phyloP scores from a whole-genome alignment of 192 early-diverging fungal species.

The Backusella tarrabulga region DNA sequence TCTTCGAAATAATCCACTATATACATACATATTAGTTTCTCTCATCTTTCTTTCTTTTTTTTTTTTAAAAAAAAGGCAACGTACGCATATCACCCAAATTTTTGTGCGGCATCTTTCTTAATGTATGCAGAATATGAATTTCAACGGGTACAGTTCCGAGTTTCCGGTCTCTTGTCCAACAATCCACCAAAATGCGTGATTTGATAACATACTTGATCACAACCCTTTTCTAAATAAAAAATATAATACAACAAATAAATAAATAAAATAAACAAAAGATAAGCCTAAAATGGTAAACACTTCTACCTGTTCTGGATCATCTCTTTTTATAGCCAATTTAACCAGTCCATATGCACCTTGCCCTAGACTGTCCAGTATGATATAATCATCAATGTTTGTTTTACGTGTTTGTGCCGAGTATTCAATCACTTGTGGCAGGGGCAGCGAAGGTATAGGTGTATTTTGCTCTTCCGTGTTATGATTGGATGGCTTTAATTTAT shows the following conservation, averaged over 20 bases:
- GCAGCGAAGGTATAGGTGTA: background rate
- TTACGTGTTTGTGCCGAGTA: constrained; percentile 48
- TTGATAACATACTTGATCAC: constrained; percentile 78
- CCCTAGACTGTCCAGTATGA: constrained; percentile 61
- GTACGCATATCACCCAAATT: constrained; percentile 56
- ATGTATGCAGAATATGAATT: constrained; percentile 68
- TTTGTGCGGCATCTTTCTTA: constrained; percentile 52
- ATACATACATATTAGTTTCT: background rate
- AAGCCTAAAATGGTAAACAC: constrained; percentile 2
- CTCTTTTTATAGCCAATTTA: constrained; percentile 50
- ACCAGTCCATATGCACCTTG: constrained; percentile 75
- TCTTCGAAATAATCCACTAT: constrained; percentile 77
- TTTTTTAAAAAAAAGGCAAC: background rate
- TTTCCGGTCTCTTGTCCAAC: constrained; percentile 66
- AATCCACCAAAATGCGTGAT: constrained; percentile 59
- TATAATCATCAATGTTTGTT: constrained; percentile 56
- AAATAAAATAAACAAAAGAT: constrained; percentile 22
- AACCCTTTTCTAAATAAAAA: constrained; percentile 37
- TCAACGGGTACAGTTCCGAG: constrained; percentile 75
- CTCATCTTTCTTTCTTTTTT: background rate
- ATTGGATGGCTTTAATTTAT: background rate
- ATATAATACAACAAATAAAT: background rate
- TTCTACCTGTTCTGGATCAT: constrained; percentile 46
- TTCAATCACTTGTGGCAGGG: background rate
- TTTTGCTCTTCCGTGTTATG: background rate